These are phyloP conservation scores for Septoria linicola DNA, from an alignment of 2,329 filamentous ascomycete genomes.

Conservation along the genomic window DNA sequence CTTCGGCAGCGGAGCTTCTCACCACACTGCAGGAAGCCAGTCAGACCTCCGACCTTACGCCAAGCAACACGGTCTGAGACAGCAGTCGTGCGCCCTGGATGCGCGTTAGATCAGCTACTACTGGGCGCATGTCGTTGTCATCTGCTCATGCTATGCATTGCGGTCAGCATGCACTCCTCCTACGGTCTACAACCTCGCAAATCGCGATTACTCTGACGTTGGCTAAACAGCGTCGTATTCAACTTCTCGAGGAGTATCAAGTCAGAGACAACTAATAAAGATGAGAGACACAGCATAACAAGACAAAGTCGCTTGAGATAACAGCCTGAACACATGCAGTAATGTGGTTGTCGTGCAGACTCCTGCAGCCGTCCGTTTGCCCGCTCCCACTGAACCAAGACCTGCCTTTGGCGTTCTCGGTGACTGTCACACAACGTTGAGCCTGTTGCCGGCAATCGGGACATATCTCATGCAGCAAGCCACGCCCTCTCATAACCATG, in stretches of 20 bases:
- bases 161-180: neutral
- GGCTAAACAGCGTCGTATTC: too few species aligned
- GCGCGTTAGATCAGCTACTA: neutral
- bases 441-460: neutral
- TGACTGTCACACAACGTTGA: neutral
- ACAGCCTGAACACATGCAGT: neutral
- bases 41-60: constrained; percentile 1
- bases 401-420: neutral
- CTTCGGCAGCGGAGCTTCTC: constrained; percentile 4
- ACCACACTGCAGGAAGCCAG: neutral
- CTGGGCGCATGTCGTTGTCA: constrained; percentile 1
- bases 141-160: constrained; percentile 1
- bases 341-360: neutral
- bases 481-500: neutral
- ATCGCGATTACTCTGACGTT: too few species aligned
- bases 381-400: neutral
- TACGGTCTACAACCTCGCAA: too few species aligned
- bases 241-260: too few species aligned
- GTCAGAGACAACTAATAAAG: too few species aligned
- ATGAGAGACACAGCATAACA: too few species aligned
- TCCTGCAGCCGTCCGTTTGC: neutral
- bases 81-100: constrained; percentile 1
- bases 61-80: constrained; percentile 8
- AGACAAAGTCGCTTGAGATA: too few species aligned
- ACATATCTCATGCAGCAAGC: neutral